Evolutionary conservation across 805 yeast genomes (phyloP).

Genomic region (Pichia californica): DNA sequence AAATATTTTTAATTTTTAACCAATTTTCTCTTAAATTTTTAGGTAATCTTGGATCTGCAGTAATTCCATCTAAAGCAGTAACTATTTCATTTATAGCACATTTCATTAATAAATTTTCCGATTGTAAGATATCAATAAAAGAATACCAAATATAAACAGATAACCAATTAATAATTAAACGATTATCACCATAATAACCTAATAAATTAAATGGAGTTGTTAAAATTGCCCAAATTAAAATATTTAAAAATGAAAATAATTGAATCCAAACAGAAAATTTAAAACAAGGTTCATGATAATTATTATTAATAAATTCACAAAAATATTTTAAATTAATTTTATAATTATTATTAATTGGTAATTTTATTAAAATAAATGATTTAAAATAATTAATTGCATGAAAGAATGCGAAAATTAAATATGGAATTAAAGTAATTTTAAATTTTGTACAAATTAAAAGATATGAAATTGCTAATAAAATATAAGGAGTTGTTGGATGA

Average conservation of each 20-base stretch:
- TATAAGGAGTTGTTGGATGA: conserved; percentile 43
- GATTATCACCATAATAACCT: conserved; percentile 14
- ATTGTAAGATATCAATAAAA: conserved; percentile 74
- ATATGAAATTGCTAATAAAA: conserved; percentile 50
- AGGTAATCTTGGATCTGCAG: conserved; percentile 47
- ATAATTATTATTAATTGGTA: conserved; percentile 27
- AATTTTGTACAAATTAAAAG: conserved; percentile 52
- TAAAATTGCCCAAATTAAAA: conserved; percentile 32
- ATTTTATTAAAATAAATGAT: conserved; percentile 58
- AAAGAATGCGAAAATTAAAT: conserved; percentile 70
- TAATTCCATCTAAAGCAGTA: conserved; percentile 34
- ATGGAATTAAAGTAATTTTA: conserved; percentile 63
- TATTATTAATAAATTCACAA: conserved; percentile 40
- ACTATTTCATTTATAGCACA: conserved; percentile 11
- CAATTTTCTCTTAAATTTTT: conserved; percentile 40
- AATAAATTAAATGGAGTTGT: conserved; percentile 11
- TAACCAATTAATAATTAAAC: conserved; percentile 38
- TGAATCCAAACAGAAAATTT: conserved; percentile 55
- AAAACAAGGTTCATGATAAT: conserved; percentile 55
- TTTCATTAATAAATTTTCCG: conserved; percentile 68
- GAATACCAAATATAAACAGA: conserved; percentile 46
- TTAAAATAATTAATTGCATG: conserved; percentile 71
- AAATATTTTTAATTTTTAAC: conserved; percentile 35
- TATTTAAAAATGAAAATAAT: conserved; percentile 20
- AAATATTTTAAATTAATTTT: conserved; percentile 10